phyloP scores from a whole-genome alignment of 495 filamentous ascomycete species.

The Neurospora intermedia region DNA sequence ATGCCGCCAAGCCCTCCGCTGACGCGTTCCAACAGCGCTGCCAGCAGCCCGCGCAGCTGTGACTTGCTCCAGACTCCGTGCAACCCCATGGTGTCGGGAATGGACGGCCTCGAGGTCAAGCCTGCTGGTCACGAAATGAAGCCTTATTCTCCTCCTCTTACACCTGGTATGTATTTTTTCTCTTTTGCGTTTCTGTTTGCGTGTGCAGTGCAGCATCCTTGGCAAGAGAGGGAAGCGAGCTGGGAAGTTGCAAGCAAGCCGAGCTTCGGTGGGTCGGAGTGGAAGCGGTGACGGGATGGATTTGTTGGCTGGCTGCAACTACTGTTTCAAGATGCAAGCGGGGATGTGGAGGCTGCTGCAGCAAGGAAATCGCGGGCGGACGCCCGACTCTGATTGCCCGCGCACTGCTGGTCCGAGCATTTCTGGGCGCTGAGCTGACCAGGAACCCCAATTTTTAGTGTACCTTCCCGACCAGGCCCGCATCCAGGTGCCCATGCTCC shows the following conservation, averaged over 20 bases:
- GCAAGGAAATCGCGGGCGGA: neutral
- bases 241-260: neutral
- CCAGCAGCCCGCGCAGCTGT: conserved; percentile 76
- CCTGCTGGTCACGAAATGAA: conserved; percentile 57
- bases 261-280: neutral
- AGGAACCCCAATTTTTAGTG: conserved; percentile 42
- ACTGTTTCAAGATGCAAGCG: neutral
- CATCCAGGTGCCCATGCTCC: conserved; percentile 21
- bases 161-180: conserved; percentile 65
- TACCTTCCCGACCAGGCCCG: conserved; percentile 58
- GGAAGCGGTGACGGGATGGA: neutral
- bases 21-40: conserved; percentile 68
- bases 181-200: conserved; percentile 5
- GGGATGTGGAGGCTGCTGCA: neutral
- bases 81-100: conserved; percentile 64
- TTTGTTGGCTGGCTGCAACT: neutral
- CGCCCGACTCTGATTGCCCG: neutral
- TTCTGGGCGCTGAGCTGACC: conserved; percentile 27
- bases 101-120: conserved; percentile 71
- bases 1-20: conserved; percentile 82
- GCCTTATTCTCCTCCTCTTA: conserved; percentile 75
- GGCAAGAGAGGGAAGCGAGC: neutral
- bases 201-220: conserved; percentile 1
- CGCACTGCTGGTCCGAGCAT: conserved; percentile 3
- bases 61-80: conserved; percentile 73